These are phyloP conservation scores for Pythium phragmiticola DNA, from an alignment of 352 stramenopile species.

Conservation along the genomic window DNA sequence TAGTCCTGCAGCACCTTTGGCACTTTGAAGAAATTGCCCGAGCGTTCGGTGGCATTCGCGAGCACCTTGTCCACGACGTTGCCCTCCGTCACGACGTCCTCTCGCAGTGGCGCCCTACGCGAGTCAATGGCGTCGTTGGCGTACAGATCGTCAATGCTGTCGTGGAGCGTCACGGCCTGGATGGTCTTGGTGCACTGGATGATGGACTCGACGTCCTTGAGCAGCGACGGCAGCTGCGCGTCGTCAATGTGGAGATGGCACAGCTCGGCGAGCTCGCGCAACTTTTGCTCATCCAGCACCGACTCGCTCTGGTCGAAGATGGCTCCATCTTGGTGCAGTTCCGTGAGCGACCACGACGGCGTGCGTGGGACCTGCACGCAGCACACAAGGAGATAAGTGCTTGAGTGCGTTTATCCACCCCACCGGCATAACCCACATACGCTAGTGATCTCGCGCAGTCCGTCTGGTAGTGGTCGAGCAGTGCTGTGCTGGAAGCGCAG, in stretches of 20 bases:
- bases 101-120: slow-evolving; percentile 58
- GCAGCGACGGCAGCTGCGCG: slow-evolving; percentile 59
- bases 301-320: slow-evolving; percentile 38
- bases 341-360: slow-evolving; percentile 78
- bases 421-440: slow-evolving; percentile 18
- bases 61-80: slow-evolving; percentile 71
- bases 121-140: slow-evolving; percentile 56
- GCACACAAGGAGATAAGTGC: neutral
- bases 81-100: slow-evolving; percentile 77
- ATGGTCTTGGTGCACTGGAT: slow-evolving; percentile 88
- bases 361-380: slow-evolving; percentile 51
- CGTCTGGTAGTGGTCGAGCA: slow-evolving; percentile 35
- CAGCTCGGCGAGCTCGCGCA: slow-evolving; percentile 76
- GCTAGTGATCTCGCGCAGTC: slow-evolving; percentile 57
- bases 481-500: slow-evolving; percentile 14
- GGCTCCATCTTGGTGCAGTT: slow-evolving; percentile 67
- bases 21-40: slow-evolving; percentile 86
- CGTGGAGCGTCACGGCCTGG: slow-evolving; percentile 75
- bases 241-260: slow-evolving; percentile 82
- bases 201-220: slow-evolving; percentile 84
- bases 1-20: slow-evolving; percentile 84
- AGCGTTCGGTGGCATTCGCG: slow-evolving; percentile 70
- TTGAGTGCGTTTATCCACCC: neutral
- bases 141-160: slow-evolving; percentile 85
- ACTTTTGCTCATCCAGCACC: slow-evolving; percentile 66